Evolutionary conservation across 768 basidiomycete species (phyloP).

Genomic region (Termitomyces sp.): DNA sequence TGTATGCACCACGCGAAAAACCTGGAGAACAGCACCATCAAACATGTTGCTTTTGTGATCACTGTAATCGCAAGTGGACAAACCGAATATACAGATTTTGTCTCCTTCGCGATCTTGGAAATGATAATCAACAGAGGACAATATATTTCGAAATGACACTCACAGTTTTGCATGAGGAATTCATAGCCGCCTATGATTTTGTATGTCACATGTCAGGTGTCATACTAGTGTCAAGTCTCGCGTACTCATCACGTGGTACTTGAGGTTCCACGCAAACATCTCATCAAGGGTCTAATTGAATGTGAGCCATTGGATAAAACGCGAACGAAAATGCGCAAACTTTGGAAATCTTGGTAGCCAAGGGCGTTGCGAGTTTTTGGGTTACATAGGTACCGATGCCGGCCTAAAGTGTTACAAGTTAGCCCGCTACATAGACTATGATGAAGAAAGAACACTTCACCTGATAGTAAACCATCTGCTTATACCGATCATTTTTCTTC

Average conservation of each 20-base stretch:
- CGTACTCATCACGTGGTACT: slow-evolving; percentile 44
- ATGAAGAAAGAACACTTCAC: slow-evolving; percentile 16
- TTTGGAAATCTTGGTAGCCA: slow-evolving; percentile 31
- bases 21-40: slow-evolving; percentile 16
- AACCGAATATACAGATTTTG: slow-evolving; percentile 58
- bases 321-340: slow-evolving; percentile 16
- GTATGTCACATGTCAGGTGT: background rate
- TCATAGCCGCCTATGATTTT: slow-evolving; percentile 43
- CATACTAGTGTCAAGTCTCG: background rate
- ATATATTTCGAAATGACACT: background rate
- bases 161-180: slow-evolving; percentile 56
- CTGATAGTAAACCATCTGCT: slow-evolving; percentile 59
- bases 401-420: slow-evolving; percentile 21
- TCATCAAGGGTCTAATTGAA: slow-evolving; percentile 34
- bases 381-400: slow-evolving; percentile 49
- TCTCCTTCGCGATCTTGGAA: slow-evolving; percentile 43
- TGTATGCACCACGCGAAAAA: slow-evolving; percentile 65
- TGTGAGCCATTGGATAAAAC: background rate
- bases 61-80: background rate
- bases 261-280: slow-evolving; percentile 44
- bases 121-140: background rate
- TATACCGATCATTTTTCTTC: slow-evolving; percentile 43
- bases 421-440: no score
- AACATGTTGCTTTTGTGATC: background rate
- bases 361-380: slow-evolving; percentile 28